These are phyloP conservation scores for Fusarium burgessii DNA, from an alignment of 2,329 filamentous ascomycete genomes.

Conservation along the genomic window DNA sequence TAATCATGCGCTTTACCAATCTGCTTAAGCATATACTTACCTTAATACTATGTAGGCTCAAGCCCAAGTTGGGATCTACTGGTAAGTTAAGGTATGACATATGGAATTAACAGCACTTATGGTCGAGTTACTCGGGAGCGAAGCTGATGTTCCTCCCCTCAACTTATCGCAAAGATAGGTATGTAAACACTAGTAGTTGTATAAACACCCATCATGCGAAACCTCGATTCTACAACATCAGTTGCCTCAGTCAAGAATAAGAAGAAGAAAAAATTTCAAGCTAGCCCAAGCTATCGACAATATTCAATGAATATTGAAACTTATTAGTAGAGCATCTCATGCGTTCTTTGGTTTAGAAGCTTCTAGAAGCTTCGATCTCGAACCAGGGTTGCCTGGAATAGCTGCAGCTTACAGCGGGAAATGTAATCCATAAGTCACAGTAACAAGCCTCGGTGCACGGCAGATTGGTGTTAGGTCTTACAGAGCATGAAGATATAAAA, in stretches of 20 bases:
- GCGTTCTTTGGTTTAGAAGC: slow-evolving; percentile 23
- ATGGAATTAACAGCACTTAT: neutral
- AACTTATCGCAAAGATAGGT: neutral
- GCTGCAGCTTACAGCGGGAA: slow-evolving; percentile 22
- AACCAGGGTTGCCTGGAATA: slow-evolving; percentile 30
- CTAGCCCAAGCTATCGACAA: neutral
- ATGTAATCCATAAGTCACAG: slow-evolving; percentile 11
- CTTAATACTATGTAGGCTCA: too few relatives aligned
- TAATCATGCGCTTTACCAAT: too few relatives aligned
- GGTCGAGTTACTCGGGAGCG: neutral
- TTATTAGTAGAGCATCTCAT: neutral
- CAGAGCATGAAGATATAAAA: neutral
- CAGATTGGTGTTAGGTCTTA: slow-evolving; percentile 6
- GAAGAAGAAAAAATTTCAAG: neutral
- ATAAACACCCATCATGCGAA: too few relatives aligned
- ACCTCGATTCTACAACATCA: neutral
- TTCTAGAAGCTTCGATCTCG: slow-evolving; percentile 46
- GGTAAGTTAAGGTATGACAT: neutral
- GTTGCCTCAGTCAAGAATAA: neutral
- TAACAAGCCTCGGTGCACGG: slow-evolving; percentile 4
- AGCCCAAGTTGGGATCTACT: too few relatives aligned
- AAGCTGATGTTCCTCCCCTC: neutral
- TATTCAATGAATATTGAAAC: neutral
- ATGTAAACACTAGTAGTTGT: neutral
- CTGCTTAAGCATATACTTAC: too few relatives aligned